Conservation (phyloP, 306 rosid genomes). For the Parietaria judaica region DNA sequence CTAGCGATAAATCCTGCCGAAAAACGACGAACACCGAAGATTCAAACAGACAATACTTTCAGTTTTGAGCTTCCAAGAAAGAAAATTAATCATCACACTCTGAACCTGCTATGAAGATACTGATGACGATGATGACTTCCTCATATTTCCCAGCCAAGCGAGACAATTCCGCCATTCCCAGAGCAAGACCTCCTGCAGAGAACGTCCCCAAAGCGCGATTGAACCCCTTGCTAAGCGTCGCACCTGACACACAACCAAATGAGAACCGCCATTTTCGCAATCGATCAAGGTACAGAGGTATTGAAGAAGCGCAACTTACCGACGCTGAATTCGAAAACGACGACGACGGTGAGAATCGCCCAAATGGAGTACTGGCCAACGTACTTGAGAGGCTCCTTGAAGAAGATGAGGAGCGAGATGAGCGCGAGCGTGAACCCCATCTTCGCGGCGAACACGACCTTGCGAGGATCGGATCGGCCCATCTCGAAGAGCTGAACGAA, state of each 20-base stretch:
- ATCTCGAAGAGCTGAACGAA: slow-evolving; percentile 30
- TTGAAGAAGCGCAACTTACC: slow-evolving; percentile 24
- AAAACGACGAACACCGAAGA: neutral
- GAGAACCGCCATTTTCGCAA: too few relatives aligned
- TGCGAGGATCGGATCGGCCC: slow-evolving; percentile 64
- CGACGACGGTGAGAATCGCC: slow-evolving; percentile 70
- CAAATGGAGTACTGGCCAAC: slow-evolving; percentile 49
- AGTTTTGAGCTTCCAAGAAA: neutral
- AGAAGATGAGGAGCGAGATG: slow-evolving; percentile 43
- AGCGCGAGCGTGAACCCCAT: slow-evolving; percentile 49
- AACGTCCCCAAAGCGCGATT: slow-evolving; percentile 76
- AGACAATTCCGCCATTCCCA: slow-evolving; percentile 43
- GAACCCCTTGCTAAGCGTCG: slow-evolving; percentile 64
- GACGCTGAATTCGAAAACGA: slow-evolving; percentile 69
- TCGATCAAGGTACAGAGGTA: too few relatives aligned
- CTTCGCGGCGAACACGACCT: slow-evolving; percentile 43
- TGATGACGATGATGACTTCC: slow-evolving; percentile 37
- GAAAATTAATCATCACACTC: too few relatives aligned
- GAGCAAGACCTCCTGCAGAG: slow-evolving; percentile 60
- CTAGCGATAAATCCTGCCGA: slow-evolving; percentile 47
- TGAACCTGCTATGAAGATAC: slow-evolving; percentile 59
- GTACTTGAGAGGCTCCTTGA: slow-evolving; percentile 34
- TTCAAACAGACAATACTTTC: slow-evolving; percentile 23
- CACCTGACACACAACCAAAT: slow-evolving; percentile 29
- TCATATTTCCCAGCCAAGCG: slow-evolving; percentile 28